Evolutionary conservation across 768 basidiomycete species (phyloP), one percentile per base, ranked within the genome.

Genomic region (Tulasnella sp.): DNA sequence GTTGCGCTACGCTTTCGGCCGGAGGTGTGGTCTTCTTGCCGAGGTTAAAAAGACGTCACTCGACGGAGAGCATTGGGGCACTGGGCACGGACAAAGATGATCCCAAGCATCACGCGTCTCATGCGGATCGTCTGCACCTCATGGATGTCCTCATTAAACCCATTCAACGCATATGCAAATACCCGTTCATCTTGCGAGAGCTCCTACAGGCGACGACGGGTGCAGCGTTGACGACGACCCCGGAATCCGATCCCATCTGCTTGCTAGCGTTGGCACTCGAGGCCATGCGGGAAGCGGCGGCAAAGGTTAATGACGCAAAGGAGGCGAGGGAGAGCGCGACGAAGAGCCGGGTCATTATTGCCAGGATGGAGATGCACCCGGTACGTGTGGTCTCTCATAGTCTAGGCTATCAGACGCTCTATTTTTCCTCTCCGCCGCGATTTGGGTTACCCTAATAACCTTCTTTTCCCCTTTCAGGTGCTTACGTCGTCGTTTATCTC

Each of bases 141-240:
- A 71, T 79, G 62, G 94, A 98, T 70, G 92, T 92, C 66, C 77
- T 97, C 71, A 97, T 99, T 71, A 91, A 91, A 69, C 94, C 94
- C n/a, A 78, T 97, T 14, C 94, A 99, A 69, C 75, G 92, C 49
- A 84, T 99, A 49, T 97, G 93, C 77, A 87, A 84, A 63, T 99
- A 99, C 66, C 90, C 92, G 15, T 76, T 98, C 49, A 76, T 99
- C 7, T 78, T 99, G 42, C 83, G 82, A 57, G 82, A 86, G 63
- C 76, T 96, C 34, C 69, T 68, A 29, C 32, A 15, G 19, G 49
- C 58, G 15, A 40, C 35, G 29, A 12, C 32, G 14, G 21, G 25
- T 14, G 49, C 57, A 25, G 31, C 36, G 17, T 34, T 58, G 32
- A 31, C 31, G 17, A 27, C 21, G 12, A 51, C 36, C 29, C 27